These are phyloP conservation scores for Hypoxylon sp. DNA, from an alignment of 2,329 filamentous ascomycete species.

Conservation along the genomic window DNA sequence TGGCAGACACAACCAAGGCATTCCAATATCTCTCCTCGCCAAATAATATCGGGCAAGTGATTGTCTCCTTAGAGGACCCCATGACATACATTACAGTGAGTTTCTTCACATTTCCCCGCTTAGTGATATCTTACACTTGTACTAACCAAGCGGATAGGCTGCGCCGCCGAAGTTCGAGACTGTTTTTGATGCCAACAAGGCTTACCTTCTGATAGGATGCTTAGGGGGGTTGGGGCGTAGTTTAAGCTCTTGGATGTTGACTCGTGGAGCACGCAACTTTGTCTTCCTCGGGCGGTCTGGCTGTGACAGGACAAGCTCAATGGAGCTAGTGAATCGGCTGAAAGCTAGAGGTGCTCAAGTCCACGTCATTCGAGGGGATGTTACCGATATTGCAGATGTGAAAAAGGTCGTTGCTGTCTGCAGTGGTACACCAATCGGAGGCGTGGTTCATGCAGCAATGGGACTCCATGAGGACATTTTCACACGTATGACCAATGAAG, in stretches of 20 bases:
- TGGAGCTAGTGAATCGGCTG: conserved; percentile 32
- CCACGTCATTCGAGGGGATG: conserved; percentile 39
- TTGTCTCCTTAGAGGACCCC: too few relatives aligned
- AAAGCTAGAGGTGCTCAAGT: conserved; percentile 36
- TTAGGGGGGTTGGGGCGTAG: conserved; percentile 48
- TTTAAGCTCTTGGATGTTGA: conserved; percentile 46
- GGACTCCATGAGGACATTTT: conserved; percentile 46
- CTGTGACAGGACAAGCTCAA: conserved; percentile 38
- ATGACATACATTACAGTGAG: too few relatives aligned
- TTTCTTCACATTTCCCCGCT: too few relatives aligned
- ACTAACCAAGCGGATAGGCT: too few relatives aligned
- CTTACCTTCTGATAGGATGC: conserved; percentile 36
- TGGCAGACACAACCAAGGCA: too few relatives aligned
- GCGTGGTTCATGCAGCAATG: conserved; percentile 45
- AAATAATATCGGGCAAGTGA: too few relatives aligned
- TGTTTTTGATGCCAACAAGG: conserved; percentile 1
- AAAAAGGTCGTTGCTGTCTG: conserved; percentile 30
- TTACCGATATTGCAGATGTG: conserved; percentile 23
- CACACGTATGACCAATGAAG: conserved; percentile 37
- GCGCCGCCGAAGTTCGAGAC: neutral
- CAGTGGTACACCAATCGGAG: conserved; percentile 18
- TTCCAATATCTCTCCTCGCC: too few relatives aligned
- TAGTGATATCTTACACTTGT: too few relatives aligned
- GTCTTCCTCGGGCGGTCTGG: conserved; percentile 47
- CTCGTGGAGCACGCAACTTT: conserved; percentile 43